Conservation (phyloP, 2,329 filamentous ascomycete species). For the Fusarium ramigenum region DNA sequence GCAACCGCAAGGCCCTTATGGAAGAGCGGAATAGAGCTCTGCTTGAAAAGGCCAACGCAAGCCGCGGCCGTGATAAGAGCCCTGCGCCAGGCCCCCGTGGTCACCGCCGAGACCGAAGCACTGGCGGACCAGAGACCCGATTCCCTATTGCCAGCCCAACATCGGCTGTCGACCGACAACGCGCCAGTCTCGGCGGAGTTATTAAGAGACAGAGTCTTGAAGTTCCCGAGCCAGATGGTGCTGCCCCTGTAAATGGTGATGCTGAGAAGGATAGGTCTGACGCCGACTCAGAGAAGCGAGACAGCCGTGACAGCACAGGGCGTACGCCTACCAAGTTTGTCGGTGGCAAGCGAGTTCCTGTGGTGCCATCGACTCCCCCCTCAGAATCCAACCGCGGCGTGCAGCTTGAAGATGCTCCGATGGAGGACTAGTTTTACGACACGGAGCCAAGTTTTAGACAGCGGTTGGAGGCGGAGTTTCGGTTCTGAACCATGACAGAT, state of each 20-base stretch:
- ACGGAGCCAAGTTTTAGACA: conserved; percentile 16
- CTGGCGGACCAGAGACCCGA: conserved; percentile 75
- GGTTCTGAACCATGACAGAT: conserved; percentile 3
- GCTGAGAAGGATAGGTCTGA: conserved; percentile 41
- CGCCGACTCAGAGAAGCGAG: conserved; percentile 63
- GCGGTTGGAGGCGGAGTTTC: conserved; percentile 14
- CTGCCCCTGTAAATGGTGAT: conserved; percentile 56
- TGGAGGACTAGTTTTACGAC: conserved; percentile 55
- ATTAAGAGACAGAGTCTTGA: conserved; percentile 78
- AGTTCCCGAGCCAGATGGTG: conserved; percentile 72
- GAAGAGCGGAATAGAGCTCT: conserved; percentile 90
- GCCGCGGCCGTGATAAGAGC: conserved; percentile 77
- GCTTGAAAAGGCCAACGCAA: conserved; percentile 70
- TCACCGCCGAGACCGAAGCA: conserved; percentile 85
- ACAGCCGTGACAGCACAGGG: conserved; percentile 72
- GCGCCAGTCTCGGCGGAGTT: conserved; percentile 57
- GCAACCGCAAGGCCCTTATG: conserved; percentile 91
- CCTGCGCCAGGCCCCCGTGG: conserved; percentile 70
- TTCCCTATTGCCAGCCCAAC: conserved; percentile 83
- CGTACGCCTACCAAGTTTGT: conserved; percentile 57
- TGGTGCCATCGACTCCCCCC: conserved; percentile 43
- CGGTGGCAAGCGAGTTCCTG: conserved; percentile 57
- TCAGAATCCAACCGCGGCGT: conserved; percentile 53
- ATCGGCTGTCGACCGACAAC: conserved; percentile 61
- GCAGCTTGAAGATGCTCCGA: conserved; percentile 62